phyloP scores from a whole-genome alignment of 2,329 filamentous ascomycete species.

The Colletotrichum spaethianum region DNA sequence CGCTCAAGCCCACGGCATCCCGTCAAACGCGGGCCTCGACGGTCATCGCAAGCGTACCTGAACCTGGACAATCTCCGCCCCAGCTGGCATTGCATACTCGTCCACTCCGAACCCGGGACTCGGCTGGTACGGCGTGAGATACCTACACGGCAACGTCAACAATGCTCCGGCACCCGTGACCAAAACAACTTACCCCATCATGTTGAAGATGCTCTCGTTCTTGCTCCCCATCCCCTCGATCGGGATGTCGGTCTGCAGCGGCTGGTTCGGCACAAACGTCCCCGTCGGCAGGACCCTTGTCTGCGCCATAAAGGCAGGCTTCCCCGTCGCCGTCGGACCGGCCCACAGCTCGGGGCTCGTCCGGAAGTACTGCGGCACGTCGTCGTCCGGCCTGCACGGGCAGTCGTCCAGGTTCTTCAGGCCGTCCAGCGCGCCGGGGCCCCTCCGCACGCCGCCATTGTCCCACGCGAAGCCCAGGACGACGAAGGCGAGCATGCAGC shows the following conservation, averaged over 20 bases:
- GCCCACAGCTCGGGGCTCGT: conserved; percentile 72
- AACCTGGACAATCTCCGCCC: conserved; percentile 78
- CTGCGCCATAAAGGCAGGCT: conserved; percentile 78
- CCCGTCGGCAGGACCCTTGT: conserved; percentile 77
- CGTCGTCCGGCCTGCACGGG: conserved; percentile 49
- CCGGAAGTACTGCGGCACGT: conserved; percentile 75
- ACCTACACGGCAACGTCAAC: conserved; percentile 46
- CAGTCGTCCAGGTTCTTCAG: conserved; percentile 45
- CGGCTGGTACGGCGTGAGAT: conserved; percentile 78
- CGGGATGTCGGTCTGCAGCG: conserved; percentile 79
- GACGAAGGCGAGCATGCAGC: conserved; percentile 54
- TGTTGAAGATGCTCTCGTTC: conserved; percentile 77
- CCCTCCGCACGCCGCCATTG: conserved; percentile 31
- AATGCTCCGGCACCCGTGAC: neutral
- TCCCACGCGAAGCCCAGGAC: conserved; percentile 51
- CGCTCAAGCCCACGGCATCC: neutral
- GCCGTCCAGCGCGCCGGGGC: conserved; percentile 40
- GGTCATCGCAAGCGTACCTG: conserved; percentile 52
- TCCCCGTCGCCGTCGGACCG: conserved; percentile 80
- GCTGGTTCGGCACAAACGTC: conserved; percentile 77
- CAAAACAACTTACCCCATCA: conserved; percentile 67
- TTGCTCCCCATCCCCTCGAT: conserved; percentile 71
- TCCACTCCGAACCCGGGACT: conserved; percentile 82
- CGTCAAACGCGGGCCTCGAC: neutral
- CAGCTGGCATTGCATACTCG: conserved; percentile 77